These are phyloP conservation scores for Linum tenue DNA, from an alignment of 345 rosid genomes.

Conservation along the genomic window DNA sequence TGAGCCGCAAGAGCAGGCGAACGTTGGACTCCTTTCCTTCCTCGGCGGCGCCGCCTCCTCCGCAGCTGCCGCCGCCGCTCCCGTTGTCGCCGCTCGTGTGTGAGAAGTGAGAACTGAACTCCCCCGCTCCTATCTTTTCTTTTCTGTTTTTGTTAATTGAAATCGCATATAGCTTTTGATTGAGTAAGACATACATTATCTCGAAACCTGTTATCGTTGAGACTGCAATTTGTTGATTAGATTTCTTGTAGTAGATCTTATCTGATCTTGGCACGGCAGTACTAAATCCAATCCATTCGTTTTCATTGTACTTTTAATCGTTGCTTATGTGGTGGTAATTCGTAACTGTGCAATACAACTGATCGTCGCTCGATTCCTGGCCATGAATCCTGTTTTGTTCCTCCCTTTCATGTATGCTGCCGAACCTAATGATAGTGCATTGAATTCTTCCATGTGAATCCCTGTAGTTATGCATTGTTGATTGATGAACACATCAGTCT, in stretches of 20 bases:
- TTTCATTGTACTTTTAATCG: not conserved
- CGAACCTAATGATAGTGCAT: too few relatives aligned
- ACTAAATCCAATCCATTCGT: not conserved
- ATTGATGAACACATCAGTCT: too few relatives aligned
- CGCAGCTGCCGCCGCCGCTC: slow-evolving; percentile 47
- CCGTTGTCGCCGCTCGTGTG: slow-evolving; percentile 44
- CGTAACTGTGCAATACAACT: not conserved
- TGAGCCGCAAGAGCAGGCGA: slow-evolving; percentile 52
- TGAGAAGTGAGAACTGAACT: slow-evolving; percentile 8
- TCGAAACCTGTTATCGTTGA: not conserved
- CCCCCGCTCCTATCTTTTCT: not conserved
- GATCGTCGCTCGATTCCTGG: not conserved
- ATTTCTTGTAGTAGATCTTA: not conserved
- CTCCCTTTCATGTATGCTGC: not conserved
- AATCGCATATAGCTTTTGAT: too few relatives aligned
- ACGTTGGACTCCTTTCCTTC: slow-evolving; percentile 56
- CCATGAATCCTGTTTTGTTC: not conserved
- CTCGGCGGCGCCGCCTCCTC: slow-evolving; percentile 60
- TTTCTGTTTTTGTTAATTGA: not conserved
- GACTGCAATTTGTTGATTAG: not conserved
- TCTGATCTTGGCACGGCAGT: not conserved
- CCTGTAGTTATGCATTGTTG: too few relatives aligned
- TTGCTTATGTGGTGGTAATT: not conserved
- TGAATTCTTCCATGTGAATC: not conserved
- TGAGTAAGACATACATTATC: not conserved